Conservation (phyloP, 805 yeast species). For the Candida sonorensis region DNA sequence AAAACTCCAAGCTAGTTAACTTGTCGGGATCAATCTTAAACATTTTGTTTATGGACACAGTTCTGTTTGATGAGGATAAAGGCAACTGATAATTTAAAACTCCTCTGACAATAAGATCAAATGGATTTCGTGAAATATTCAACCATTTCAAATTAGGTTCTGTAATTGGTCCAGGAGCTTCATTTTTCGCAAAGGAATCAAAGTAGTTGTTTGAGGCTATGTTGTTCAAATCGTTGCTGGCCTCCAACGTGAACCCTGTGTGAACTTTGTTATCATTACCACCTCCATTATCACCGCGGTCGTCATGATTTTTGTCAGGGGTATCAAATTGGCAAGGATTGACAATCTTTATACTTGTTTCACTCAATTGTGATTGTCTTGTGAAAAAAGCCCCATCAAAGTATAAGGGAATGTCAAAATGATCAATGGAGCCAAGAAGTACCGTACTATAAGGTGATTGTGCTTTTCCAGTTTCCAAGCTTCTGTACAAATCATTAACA, state of each 20-base stretch:
- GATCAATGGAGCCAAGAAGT: conserved; percentile 60
- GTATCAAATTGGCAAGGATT: conserved; percentile 60
- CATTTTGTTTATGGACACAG: conserved; percentile 56
- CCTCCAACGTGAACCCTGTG: too few relatives aligned
- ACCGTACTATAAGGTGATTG: conserved; percentile 39
- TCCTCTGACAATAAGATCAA: conserved; percentile 81
- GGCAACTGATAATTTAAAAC: conserved; percentile 73
- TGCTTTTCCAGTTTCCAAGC: not conserved
- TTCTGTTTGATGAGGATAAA: conserved; percentile 43
- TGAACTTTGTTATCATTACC: conserved; percentile 5
- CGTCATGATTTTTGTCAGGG: conserved; percentile 9
- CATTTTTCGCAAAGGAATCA: not conserved
- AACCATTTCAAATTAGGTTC: conserved; percentile 56
- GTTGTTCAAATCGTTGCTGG: too few relatives aligned
- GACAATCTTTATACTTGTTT: conserved; percentile 63
- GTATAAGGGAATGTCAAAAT: conserved; percentile 63
- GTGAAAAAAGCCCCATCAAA: conserved; percentile 77
- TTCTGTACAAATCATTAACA: conserved; percentile 17
- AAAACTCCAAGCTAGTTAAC: not conserved
- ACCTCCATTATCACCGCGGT: conserved; percentile 13
- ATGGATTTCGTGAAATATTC: conserved; percentile 66
- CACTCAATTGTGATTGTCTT: conserved; percentile 48
- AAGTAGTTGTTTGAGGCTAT: conserved; percentile 1
- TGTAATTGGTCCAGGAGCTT: conserved; percentile 6
- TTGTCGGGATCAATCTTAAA: conserved; percentile 47